Conservation (phyloP, 306 rosid species). For the Rosa rugosa region DNA sequence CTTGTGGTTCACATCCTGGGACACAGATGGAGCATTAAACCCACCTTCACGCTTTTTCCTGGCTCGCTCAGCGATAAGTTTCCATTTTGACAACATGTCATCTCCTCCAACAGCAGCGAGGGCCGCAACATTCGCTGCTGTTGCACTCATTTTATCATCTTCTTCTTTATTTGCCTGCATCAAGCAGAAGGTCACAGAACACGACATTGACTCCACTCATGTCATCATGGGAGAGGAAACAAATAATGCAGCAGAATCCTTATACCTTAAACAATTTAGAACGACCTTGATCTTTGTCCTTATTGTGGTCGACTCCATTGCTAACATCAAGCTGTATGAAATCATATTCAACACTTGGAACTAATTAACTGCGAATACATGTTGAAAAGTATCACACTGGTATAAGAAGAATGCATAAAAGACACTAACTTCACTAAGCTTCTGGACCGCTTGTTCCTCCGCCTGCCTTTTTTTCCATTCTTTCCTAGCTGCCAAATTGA, state of each 20-base stretch:
- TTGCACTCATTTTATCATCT: conserved; percentile 90
- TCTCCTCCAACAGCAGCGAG: conserved; percentile 98
- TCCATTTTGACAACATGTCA: conserved; percentile 95
- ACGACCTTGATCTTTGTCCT: conserved; percentile 84
- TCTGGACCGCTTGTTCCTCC: conserved; percentile 63
- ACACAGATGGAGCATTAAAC: conserved; percentile 53
- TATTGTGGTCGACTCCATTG: conserved; percentile 63
- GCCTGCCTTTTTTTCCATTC: conserved; percentile 79
- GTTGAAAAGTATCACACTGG: not conserved
- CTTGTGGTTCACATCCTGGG: conserved; percentile 68
- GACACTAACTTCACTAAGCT: conserved; percentile 61
- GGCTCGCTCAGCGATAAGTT: conserved; percentile 93
- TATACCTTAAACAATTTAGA: conserved; percentile 63
- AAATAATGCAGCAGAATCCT: not conserved
- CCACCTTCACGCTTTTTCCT: conserved; percentile 87
- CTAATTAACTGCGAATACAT: not conserved
- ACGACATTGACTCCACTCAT: too few relatives aligned
- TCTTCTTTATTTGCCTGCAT: conserved; percentile 70
- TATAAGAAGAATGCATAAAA: too few relatives aligned
- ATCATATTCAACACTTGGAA: conserved; percentile 2
- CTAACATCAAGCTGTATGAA: conserved; percentile 52
- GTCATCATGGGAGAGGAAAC: conserved; percentile 7
- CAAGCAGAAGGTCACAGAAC: conserved; percentile 15
- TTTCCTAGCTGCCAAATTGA: conserved; percentile 71
- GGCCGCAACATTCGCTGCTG: conserved; percentile 95